Base-by-base conservation (phyloP, 495 filamentous ascomycete genomes). In the Amniculicola lignicola region DNA sequence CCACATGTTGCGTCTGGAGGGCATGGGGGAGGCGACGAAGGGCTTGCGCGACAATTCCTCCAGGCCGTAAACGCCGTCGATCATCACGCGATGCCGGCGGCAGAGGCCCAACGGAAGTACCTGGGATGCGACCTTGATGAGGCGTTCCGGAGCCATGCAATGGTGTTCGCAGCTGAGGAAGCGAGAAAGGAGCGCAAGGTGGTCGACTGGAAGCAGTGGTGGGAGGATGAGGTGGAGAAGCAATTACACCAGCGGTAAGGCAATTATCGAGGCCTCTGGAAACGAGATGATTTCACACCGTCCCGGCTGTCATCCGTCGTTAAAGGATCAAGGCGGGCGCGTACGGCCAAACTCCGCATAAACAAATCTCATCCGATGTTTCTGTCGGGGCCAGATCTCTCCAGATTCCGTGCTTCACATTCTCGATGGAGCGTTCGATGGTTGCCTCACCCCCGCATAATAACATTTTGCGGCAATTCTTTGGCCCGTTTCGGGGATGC, bases 121-220 rank as follows among this genome's bases (percentile, higher is more conserved):
- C 74, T 97, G 4, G 89, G 89, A 1, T 93, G 89, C 70, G 86
- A 82, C 0, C 67, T 93, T 2, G 89, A 94, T 51, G 94, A 97
- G 62, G 80, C 82, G 5, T 79, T 98, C 14, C 77, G 86, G 28
- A 95, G 89, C 61, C 94, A 97, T 74, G 92, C 87, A 0, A 82
- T 93, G 72, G 93, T 96, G 1, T 97, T 95, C 74, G 90, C 89
- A 31, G 92, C 92, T 0, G 94, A 97, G 71, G 86, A 95, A 63
- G 89, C 92, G 14, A 77, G 94, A 50, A 72, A 68, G 25, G 76
- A 79, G 40, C 79, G 79, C 63, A 83, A 76, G 64, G 83, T 92
- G 24, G 71, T 97, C 0, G 78, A 82, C 53, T 96, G 90, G 88
- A 68, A 69, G 47, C 70, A 78, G 24, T 96, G 91, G 92, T 96